Evolutionary conservation across 495 filamentous ascomycete genomes (phyloP).

Genomic region (Neurospora intermedia): DNA sequence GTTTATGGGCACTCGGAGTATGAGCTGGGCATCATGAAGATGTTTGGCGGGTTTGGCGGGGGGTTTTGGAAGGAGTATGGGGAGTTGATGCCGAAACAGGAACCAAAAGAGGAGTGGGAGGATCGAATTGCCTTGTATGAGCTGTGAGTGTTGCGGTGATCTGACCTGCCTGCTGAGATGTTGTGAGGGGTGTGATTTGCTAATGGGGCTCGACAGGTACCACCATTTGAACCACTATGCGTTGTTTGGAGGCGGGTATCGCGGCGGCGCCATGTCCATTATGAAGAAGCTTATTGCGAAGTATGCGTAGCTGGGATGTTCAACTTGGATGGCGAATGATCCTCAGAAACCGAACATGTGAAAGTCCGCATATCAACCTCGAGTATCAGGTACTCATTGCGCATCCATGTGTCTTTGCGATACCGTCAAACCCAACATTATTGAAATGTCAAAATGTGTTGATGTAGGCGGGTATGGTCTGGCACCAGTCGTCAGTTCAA

Average conservation of each 20-base stretch:
- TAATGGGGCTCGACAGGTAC: conserved; percentile 42
- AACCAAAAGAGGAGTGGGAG: conserved; percentile 75
- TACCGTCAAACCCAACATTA: background rate
- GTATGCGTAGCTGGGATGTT: conserved; percentile 34
- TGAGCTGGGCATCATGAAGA: conserved; percentile 86
- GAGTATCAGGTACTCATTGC: background rate
- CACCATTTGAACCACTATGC: conserved; percentile 87
- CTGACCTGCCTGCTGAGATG: background rate
- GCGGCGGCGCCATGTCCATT: conserved; percentile 58
- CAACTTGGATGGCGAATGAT: background rate
- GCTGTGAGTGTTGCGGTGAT: conserved; percentile 43
- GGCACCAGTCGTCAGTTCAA: background rate
- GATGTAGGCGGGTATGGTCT: background rate
- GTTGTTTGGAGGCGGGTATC: conserved; percentile 72
- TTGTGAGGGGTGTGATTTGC: background rate
- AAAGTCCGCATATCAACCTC: background rate
- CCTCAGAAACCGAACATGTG: background rate
- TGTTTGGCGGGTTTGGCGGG: conserved; percentile 83
- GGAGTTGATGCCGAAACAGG: conserved; percentile 58
- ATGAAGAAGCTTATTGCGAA: conserved; percentile 62
- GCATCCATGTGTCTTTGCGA: too few relatives aligned
- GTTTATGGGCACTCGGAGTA: conserved; percentile 83
- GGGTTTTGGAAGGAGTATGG: conserved; percentile 70
- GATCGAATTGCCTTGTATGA: conserved; percentile 75
- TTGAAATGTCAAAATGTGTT: background rate